Conservation (phyloP, 805 yeast species). For the Monosporozyma unispora region DNA sequence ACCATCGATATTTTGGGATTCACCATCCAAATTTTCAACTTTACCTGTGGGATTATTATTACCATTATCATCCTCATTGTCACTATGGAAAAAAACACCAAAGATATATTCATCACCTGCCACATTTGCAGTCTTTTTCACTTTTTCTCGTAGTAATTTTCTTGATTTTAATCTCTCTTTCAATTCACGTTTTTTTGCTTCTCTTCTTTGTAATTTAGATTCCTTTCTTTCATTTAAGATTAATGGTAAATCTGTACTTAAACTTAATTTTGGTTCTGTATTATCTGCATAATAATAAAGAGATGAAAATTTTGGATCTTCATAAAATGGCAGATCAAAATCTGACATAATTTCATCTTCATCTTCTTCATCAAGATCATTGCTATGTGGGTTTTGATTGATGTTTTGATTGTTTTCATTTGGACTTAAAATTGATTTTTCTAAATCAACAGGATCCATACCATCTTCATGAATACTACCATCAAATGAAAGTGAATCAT, state of each 20-base stretch:
- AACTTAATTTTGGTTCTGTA: conserved; percentile 26
- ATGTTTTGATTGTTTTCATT: neutral
- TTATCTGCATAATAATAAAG: conserved; percentile 27
- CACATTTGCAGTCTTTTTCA: conserved; percentile 34
- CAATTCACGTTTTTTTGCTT: conserved; percentile 23
- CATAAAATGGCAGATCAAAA: conserved; percentile 35
- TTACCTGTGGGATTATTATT: conserved; percentile 1
- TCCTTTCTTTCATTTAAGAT: conserved; percentile 26
- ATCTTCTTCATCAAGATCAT: conserved; percentile 25
- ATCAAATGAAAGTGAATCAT: conserved; percentile 26
- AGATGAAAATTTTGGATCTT: conserved; percentile 32
- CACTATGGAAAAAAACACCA: conserved; percentile 28
- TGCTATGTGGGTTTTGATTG: neutral
- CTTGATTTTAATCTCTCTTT: conserved; percentile 25
- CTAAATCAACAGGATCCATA: conserved; percentile 23
- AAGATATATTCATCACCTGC: conserved; percentile 27
- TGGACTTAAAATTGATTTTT: conserved; percentile 2
- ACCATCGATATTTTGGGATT: neutral
- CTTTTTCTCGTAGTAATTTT: conserved; percentile 15
- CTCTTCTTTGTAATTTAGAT: conserved; percentile 19
- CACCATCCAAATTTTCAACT: neutral
- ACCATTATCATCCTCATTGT: conserved; percentile 14
- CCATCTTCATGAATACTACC: conserved; percentile 29
- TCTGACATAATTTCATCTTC: conserved; percentile 29
- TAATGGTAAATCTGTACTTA: conserved; percentile 29